Conservation (phyloP, 441 rosid species). For the Aleurites moluccanus region DNA sequence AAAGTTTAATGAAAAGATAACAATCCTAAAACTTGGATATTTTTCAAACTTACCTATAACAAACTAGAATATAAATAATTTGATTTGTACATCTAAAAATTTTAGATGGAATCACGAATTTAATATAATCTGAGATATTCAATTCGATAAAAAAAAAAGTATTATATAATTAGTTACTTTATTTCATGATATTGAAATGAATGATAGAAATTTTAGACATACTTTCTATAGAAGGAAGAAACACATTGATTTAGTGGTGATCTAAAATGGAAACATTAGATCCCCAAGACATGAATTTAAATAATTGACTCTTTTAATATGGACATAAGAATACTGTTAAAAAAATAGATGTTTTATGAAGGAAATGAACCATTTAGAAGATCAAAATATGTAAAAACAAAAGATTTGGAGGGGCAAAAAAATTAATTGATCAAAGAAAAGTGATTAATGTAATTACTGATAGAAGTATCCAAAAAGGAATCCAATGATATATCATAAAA, state of each 20-base stretch:
- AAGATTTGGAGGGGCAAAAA: neutral
- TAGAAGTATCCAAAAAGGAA: conserved; percentile 28
- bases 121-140: too few species aligned
- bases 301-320: neutral
- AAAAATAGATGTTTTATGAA: neutral
- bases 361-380: neutral
- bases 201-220: neutral
- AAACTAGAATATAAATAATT: too few species aligned
- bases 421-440: neutral
- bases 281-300: neutral
- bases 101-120: too few species aligned
- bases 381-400: neutral
- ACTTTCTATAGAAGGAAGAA: neutral
- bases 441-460: conserved; percentile 14
- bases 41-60: neutral
- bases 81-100: neutral
- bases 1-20: neutral
- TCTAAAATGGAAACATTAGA: neutral
- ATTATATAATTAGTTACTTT: neutral
- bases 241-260: neutral
- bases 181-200: neutral
- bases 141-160: neutral
- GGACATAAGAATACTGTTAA: too few species aligned
- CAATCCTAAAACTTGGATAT: neutral
- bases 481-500: conserved; percentile 31